These are phyloP conservation scores for Paspalum vaginatum DNA, from an alignment of 176 grass and related monocot species.

Conservation along the genomic window DNA sequence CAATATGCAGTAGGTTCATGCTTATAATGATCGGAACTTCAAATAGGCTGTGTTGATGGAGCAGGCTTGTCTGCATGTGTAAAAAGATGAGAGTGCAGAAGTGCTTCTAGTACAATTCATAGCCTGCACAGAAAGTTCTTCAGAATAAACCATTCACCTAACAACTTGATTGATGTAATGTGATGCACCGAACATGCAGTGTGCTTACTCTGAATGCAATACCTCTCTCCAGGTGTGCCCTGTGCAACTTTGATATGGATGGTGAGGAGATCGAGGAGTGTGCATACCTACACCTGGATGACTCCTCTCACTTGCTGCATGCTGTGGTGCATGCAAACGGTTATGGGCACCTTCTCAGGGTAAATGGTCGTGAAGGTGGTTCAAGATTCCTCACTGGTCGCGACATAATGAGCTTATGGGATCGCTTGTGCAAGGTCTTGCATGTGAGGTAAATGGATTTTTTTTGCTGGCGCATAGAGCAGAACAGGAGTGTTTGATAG, in stretches of 20 bases:
- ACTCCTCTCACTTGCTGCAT: constrained; percentile 82
- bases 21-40: not conserved
- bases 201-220: constrained; percentile 31
- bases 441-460: constrained; percentile 63
- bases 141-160: not conserved
- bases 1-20: not conserved
- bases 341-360: constrained; percentile 90
- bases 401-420: constrained; percentile 96
- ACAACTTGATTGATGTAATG: not conserved
- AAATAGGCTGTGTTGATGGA: not conserved
- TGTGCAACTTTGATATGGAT: constrained; percentile 75
- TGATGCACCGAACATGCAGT: not conserved
- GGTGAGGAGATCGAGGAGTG: constrained; percentile 61
- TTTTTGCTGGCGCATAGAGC: not conserved
- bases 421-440: constrained; percentile 80
- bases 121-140: not conserved
- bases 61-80: not conserved
- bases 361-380: constrained; percentile 90
- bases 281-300: constrained; percentile 68
- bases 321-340: constrained; percentile 95
- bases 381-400: constrained; percentile 79
- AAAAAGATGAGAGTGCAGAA: not conserved
- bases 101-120: not conserved
- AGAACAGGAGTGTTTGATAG: not conserved
- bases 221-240: constrained; percentile 60